Conservation (phyloP, 1,139 yeast genomes). For the Kurtzmaniella quercitrusa region DNA sequence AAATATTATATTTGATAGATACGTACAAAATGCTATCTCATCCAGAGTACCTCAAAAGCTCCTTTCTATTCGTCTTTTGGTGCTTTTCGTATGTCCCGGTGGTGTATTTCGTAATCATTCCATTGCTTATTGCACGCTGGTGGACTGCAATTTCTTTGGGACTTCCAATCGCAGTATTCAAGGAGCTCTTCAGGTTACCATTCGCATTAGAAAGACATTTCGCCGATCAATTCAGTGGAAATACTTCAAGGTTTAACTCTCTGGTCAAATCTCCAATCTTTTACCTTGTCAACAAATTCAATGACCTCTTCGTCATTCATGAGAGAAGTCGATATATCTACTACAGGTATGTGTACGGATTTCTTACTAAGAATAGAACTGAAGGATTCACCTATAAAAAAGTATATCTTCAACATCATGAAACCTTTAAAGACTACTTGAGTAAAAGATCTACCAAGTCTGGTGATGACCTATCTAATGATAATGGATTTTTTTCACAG, state of each 20-base stretch:
- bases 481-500: no score
- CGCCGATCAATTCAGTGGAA: neutral
- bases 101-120: neutral
- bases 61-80: neutral
- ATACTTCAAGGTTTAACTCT: neutral
- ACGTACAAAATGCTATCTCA: no score
- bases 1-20: no score
- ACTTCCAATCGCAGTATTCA: neutral
- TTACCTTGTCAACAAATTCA: neutral
- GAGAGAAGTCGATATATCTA: conserved; percentile 16
- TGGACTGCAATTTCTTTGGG: neutral
- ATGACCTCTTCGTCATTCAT: neutral
- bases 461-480: no score
- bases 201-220: neutral
- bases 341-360: conserved; percentile 16
- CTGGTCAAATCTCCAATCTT: neutral
- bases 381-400: conserved; percentile 13
- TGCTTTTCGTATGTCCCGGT: neutral
- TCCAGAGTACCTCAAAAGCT: no score
- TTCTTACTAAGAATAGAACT: neutral
- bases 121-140: neutral
- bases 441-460: neutral
- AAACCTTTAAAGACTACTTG: conserved; percentile 16
- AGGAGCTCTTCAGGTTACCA: neutral
- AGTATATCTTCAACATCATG: conserved; percentile 11